These are phyloP conservation scores for Monosporascus sp. DNA, from an alignment of 2,329 filamentous ascomycete genomes.

Conservation along the genomic window DNA sequence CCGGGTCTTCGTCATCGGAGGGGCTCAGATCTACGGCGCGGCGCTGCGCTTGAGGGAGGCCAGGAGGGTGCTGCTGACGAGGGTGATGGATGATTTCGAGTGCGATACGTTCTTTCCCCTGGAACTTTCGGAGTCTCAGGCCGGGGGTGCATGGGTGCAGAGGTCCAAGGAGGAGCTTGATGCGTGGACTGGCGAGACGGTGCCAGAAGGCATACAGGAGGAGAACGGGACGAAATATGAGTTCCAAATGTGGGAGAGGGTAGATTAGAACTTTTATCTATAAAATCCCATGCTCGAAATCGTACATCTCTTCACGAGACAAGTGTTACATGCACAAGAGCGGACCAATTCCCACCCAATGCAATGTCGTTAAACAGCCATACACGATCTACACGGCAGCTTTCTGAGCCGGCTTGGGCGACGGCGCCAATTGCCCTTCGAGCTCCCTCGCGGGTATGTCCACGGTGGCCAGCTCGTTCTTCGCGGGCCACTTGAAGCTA, in stretches of 20 bases:
- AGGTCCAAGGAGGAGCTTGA: conserved; percentile 48
- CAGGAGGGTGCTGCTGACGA: conserved; percentile 63
- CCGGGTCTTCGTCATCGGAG: conserved; percentile 82
- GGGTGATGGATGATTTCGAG: conserved; percentile 63
- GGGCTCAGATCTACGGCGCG: conserved; percentile 75
- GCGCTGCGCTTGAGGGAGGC: conserved; percentile 57
- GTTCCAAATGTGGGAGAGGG: conserved; percentile 70
- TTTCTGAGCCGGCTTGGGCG: not conserved
- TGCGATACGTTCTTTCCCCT: conserved; percentile 73
- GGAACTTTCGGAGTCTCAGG: conserved; percentile 38
- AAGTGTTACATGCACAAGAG: not conserved
- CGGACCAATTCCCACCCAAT: not conserved
- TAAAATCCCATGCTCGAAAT: not conserved
- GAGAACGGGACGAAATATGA: conserved; percentile 63
- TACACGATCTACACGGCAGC: conserved; percentile 9
- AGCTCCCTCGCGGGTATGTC: conserved; percentile 38
- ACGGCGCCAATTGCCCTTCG: conserved; percentile 13
- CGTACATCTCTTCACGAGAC: not conserved
- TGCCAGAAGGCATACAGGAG: conserved; percentile 49
- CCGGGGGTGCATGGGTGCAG: conserved; percentile 47
- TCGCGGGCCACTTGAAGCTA: conserved; percentile 40
- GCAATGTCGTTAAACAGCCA: not conserved
- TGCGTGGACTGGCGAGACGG: conserved; percentile 61
- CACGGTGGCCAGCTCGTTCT: conserved; percentile 32
- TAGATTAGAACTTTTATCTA: conserved; percentile 18